Evolutionary conservation across 2,329 filamentous ascomycete genomes (phyloP).

Genomic region (Fusarium sp.): DNA sequence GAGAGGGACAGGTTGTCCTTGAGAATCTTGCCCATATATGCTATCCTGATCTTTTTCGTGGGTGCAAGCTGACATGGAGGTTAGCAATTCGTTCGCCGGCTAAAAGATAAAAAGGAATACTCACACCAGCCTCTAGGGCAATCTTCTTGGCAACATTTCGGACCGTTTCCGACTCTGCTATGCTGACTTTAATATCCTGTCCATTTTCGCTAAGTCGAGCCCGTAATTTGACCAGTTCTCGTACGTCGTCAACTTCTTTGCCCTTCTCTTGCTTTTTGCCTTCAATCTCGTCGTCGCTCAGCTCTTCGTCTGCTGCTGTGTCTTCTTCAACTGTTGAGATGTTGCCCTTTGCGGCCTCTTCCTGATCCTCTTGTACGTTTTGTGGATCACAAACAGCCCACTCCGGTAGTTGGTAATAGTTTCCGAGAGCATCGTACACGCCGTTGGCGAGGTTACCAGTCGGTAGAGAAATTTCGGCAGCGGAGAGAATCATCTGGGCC

Average conservation of each 20-base stretch:
- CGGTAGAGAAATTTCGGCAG: constrained; percentile 81
- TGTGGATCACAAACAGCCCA: constrained; percentile 78
- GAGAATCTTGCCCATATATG: constrained; percentile 86
- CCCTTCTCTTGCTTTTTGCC: constrained; percentile 71
- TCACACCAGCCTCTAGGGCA: constrained; percentile 74
- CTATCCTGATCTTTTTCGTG: constrained; percentile 76
- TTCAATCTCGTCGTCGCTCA: constrained; percentile 59
- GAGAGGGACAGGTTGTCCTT: constrained; percentile 76
- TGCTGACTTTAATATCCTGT: constrained; percentile 72
- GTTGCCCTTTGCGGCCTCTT: constrained; percentile 49
- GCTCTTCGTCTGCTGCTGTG: constrained; percentile 56
- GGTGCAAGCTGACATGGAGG: constrained; percentile 65
- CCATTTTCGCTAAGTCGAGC: constrained; percentile 78
- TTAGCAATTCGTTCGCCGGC: constrained; percentile 17
- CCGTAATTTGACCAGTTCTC: constrained; percentile 70
- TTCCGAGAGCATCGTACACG: constrained; percentile 79
- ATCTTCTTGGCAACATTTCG: constrained; percentile 74
- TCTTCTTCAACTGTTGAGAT: constrained; percentile 59
- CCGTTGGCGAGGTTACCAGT: constrained; percentile 81
- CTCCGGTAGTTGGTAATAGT: constrained; percentile 78
- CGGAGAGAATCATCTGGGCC: constrained; percentile 86
- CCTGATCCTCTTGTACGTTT: constrained; percentile 63
- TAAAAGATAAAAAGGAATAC: constrained; percentile 49
- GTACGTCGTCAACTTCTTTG: constrained; percentile 68
- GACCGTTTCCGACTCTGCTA: constrained; percentile 75